Conservation (phyloP, 805 yeast genomes). For the Saccharomycopsis schoenii region DNA sequence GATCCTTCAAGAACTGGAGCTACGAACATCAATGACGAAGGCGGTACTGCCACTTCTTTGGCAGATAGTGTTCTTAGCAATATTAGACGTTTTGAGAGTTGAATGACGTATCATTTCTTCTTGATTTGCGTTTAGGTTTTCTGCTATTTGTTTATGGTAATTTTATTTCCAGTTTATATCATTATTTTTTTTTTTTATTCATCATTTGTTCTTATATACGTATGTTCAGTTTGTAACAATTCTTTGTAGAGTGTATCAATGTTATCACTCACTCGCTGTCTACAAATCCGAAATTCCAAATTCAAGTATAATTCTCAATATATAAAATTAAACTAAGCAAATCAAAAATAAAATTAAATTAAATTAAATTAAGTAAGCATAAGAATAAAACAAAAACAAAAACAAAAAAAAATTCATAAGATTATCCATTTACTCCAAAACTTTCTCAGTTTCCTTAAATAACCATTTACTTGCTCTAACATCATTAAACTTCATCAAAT, state of each 20-base stretch:
- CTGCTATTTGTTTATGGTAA: background rate
- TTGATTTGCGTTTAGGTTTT: background rate
- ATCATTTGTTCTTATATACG: no score
- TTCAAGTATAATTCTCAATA: no score
- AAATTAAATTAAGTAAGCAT: background rate
- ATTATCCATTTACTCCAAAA: constrained; percentile 7
- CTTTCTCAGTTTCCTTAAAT: constrained; percentile 47
- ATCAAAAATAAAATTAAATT: background rate
- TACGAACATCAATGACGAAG: background rate
- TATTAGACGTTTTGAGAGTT: constrained; percentile 1
- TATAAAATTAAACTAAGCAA: background rate
- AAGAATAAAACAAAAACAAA: background rate
- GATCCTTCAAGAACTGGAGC: background rate
- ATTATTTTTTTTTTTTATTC: background rate
- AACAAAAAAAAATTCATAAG: background rate
- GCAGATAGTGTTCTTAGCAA: constrained; percentile 10
- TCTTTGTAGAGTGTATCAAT: no score
- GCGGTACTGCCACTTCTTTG: constrained; percentile 5
- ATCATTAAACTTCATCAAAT: constrained; percentile 33
- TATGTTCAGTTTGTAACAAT: no score
- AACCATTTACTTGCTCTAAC: constrained; percentile 63
- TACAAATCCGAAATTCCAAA: no score
- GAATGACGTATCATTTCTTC: no score
- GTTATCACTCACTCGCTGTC: no score
- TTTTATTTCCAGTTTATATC: background rate